A percentile compares a stretch with the other conserved stretches of the same genome.
These are phyloP conservation scores for Eimeria sp. DNA, from an alignment of 169 alveolate genomes.

Conservation along the genomic window DNA sequence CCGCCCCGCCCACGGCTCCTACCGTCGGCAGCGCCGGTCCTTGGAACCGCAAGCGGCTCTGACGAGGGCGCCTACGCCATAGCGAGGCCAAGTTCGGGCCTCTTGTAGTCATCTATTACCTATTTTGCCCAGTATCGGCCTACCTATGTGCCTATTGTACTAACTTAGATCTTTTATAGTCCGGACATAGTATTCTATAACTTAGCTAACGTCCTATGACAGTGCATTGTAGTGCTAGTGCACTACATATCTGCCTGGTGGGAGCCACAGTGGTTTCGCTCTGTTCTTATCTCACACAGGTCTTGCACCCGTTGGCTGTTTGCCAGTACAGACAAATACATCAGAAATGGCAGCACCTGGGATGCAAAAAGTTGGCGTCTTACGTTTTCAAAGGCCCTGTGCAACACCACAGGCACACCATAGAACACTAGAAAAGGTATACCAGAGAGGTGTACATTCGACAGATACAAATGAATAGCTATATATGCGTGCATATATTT, in stretches of 20 bases:
- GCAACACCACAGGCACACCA: not conserved
- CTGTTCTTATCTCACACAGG: slow-evolving; percentile 28
- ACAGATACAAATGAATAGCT: not conserved
- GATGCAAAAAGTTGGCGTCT: slow-evolving; percentile 45
- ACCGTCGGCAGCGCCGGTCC: no score
- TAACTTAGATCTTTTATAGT: no score
- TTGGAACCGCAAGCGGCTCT: no score
- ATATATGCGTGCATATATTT: not conserved
- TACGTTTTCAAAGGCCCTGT: slow-evolving; percentile 62
- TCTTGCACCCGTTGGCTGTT: slow-evolving; percentile 53
- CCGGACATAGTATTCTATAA: no score
- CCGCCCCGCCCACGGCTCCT: no score
- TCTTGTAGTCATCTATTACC: no score
- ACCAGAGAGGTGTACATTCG: not conserved
- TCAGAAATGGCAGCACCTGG: slow-evolving; percentile 28
- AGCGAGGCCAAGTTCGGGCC: no score
- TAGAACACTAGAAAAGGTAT: not conserved
- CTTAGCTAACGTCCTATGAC: no score
- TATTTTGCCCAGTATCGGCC: no score
- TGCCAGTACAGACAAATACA: slow-evolving; percentile 37
- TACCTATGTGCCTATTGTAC: no score
- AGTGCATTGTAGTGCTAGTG: no score
- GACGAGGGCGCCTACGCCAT: no score
- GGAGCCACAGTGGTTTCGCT: slow-evolving; percentile 10
- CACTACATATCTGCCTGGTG: slow-evolving; percentile 24